Percentiles rank a stretch among this genome's conserved stretches.
Conservation (phyloP, 331 rosid species). For the Prunus yedoensis region DNA sequence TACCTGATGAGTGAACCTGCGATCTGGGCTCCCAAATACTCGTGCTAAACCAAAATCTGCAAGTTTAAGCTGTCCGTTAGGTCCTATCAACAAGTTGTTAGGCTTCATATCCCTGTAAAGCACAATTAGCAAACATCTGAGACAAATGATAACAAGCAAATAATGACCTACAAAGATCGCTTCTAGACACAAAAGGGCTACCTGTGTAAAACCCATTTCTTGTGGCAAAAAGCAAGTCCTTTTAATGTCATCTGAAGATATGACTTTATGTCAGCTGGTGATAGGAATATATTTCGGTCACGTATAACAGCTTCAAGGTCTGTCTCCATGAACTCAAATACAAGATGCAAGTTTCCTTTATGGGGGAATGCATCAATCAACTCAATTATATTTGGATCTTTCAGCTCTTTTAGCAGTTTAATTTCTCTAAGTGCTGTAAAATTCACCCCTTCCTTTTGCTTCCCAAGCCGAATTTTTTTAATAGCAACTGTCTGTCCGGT, state of each 20-base stretch:
- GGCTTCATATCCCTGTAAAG: conserved; percentile 97
- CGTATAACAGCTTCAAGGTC: conserved; percentile 99
- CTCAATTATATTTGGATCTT: conserved; percentile 83
- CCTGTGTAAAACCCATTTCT: conserved; percentile 98
- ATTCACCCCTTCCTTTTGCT: conserved; percentile 95
- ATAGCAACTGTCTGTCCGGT: conserved; percentile 91
- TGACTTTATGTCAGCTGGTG: conserved; percentile 92
- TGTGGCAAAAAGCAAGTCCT: conserved; percentile 94
- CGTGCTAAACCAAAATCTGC: conserved; percentile 99
- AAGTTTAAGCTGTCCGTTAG: conserved; percentile 92
- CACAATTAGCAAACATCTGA: conserved; percentile 20
- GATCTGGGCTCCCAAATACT: conserved; percentile 96
- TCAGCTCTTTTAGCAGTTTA: conserved; percentile 87
- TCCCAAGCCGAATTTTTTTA: conserved; percentile 92
- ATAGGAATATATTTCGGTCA: conserved; percentile 82
- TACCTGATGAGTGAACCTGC: conserved; percentile 94
- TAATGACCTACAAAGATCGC: not conserved
- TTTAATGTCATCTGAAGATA: conserved; percentile 92
- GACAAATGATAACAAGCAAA: conserved; percentile 27
- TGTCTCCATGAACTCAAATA: conserved; percentile 97
- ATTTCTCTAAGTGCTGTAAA: conserved; percentile 95
- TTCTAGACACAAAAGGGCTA: conserved; percentile 23
- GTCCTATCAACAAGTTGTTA: conserved; percentile 91
- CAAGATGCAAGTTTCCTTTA: conserved; percentile 95
- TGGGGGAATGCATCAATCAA: conserved; percentile 91